Conservation (phyloP, 2,329 filamentous ascomycete genomes). For the Madurella fahalii region DNA sequence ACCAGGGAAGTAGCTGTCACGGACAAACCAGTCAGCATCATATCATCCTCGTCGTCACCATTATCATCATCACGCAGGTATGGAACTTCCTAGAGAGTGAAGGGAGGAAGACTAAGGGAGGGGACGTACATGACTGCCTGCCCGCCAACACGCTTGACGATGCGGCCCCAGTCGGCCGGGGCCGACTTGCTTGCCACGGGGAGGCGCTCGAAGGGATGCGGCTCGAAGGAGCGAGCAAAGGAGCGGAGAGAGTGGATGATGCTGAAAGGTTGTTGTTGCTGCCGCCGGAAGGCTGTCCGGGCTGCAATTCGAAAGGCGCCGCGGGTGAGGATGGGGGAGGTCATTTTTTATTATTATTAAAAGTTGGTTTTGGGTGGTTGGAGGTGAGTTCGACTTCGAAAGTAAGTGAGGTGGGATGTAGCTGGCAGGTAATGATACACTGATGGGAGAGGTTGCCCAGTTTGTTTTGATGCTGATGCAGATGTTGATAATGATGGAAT, state of each 20-base stretch:
- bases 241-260: conserved; percentile 34
- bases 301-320: conserved; percentile 32
- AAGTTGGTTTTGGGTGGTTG: too few species aligned
- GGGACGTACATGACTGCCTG: conserved; percentile 35
- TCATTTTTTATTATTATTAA: conserved; percentile 13
- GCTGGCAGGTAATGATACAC: too few species aligned
- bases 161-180: conserved; percentile 36
- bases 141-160: conserved; percentile 30
- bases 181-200: conserved; percentile 29
- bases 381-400: conserved; percentile 2
- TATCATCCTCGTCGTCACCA: conserved; percentile 1
- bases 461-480: too few species aligned
- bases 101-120: neutral
- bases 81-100: too few species aligned
- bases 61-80: too few species aligned
- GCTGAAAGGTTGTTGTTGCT: conserved; percentile 29
- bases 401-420: neutral
- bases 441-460: too few species aligned
- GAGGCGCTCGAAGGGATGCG: conserved; percentile 37
- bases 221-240: conserved; percentile 36
- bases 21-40: conserved; percentile 3
- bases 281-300: conserved; percentile 25
- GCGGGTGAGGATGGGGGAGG: conserved; percentile 29
- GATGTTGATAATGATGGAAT: too few species aligned
- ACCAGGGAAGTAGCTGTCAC: conserved; percentile 34